These are phyloP conservation scores for Nakazawaea wyomingensis DNA, from an alignment of 805 yeast species.

Conservation along the genomic window DNA sequence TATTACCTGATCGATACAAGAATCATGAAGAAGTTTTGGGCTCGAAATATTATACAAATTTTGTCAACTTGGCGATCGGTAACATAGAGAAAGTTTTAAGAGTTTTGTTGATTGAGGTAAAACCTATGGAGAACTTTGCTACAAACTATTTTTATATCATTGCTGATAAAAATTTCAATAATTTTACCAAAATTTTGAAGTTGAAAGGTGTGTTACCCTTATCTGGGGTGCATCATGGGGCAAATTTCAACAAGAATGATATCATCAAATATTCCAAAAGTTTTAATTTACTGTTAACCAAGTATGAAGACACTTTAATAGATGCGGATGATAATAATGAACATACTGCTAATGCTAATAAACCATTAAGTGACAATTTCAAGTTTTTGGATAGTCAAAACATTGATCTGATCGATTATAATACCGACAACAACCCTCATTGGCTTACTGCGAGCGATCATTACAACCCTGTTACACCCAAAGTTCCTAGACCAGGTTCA, in stretches of 20 bases:
- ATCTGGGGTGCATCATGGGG: slow-evolving; percentile 22
- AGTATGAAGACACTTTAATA: slow-evolving; percentile 24
- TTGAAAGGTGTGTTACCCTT: slow-evolving; percentile 49
- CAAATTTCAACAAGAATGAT: slow-evolving; percentile 27
- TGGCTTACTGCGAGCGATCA: slow-evolving; percentile 3
- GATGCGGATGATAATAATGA: slow-evolving; percentile 16
- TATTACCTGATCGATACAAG: slow-evolving; percentile 41
- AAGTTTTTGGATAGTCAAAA: slow-evolving; percentile 20
- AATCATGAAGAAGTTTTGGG: slow-evolving; percentile 28
- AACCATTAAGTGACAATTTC: slow-evolving; percentile 25
- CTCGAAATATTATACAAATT: slow-evolving; percentile 21
- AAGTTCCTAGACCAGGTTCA: slow-evolving; percentile 5
- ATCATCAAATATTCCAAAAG: slow-evolving; percentile 31
- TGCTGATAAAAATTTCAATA: slow-evolving; percentile 56
- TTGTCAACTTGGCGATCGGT: slow-evolving; percentile 20
- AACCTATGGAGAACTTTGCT: slow-evolving; percentile 63
- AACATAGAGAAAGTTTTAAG: slow-evolving; percentile 60
- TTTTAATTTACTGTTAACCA: slow-evolving; percentile 31
- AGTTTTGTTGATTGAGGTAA: slow-evolving; percentile 54
- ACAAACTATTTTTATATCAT: slow-evolving; percentile 61
- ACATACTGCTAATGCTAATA: slow-evolving; percentile 21
- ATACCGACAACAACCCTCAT: slow-evolving; percentile 18
- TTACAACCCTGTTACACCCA: not conserved
- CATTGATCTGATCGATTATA: slow-evolving; percentile 19
- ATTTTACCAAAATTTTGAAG: slow-evolving; percentile 60